Base-by-base conservation (phyloP, 2,329 filamentous ascomycete species). In the Colletotrichum viniferum region DNA sequence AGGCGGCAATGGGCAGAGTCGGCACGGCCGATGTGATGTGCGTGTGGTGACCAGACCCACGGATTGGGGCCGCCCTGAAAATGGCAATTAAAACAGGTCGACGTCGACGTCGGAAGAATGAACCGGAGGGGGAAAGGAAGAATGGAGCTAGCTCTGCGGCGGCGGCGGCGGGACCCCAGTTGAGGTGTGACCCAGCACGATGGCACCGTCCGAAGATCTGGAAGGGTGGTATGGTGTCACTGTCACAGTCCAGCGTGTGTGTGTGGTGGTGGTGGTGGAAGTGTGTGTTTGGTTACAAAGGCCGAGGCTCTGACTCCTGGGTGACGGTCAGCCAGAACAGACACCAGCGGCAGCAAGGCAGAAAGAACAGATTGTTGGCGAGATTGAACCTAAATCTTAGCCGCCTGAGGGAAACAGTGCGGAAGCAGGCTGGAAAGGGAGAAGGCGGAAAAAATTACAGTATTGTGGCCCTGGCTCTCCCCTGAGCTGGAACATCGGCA, bases 21-120 rank as follows among this genome's bases (percentile, higher is more conserved):
- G 73, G 73, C 69, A 75, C 73, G 48, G 73, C 73, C 73, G 63
- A 75, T 65, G 48, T 18, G 69, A 73, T 21, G 38, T 34, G 18
- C 32, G 67, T 56, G 55, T 48, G 56, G 52, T 36, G 34, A 52
- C 61, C 61, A n/a, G 61, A 60, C 62, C 68, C 68, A 74, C 72
- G 72, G 26, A 21, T 55, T 62, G 69, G 69, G 61, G 26, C 26
- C 16, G 56, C 56, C 26, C 62, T 21, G 62, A 52, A 52, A 69
- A 62, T 69, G 67, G 48, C 60, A 71, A 71, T 64, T 30, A 64
- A 63, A n/a, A 63, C 26, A 55, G 26, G 13, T 13, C 28, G 36
- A 61, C 43, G 13, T 18, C 28, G 43, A 58, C 43, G 38, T 71
- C 36, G 72, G 68, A 26, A 38, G 24, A n/a, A 43, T 43, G 62